Base-by-base conservation (phyloP, 176 grass and related monocot species). In the Paspalum notatum region DNA sequence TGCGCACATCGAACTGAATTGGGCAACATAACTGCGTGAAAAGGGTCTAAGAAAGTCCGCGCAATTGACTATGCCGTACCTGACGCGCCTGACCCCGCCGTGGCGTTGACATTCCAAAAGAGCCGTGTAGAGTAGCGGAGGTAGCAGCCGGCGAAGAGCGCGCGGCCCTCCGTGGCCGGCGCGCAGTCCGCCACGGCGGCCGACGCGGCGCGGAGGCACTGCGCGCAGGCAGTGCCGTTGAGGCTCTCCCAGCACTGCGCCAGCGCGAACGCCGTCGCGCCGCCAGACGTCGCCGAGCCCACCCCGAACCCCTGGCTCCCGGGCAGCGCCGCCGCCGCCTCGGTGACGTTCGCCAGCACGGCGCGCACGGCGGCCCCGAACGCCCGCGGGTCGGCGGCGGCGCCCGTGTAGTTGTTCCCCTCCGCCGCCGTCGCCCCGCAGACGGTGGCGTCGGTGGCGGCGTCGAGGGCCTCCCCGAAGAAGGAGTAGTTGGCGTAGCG, bases 401-500 rank as follows among this genome's bases (percentile, higher is more conserved):
- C 67, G 45, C 45, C 68, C 13, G 83, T 85, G 56, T 79, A 69
- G 46, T 76, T 82, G n/a, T n/a, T n/a, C n/a, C n/a, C n/a, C 25
- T 46, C 53, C 27, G 56, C 48, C 3, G 68, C 44, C 21, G 41
- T 17, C 9, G 38, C 7, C 5, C 46, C 86, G 38, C 85, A 83
- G 18, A 4, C 37, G 56, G 12, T 22, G 50, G 25, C 44, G 49
- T 89, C 76, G 1, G 3, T 50, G 16, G 27, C 59, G 42, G 91
- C 63, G 8, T 72, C 91, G 9, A 84, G 11, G 17, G 55, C 45
- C 68, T 97, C 85, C 8, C 51, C 16, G 59, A 89, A 93, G 83
- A 97, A 97, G 22, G 93, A 93, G 88, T 93, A 87, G 82, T 93
- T 97, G 73, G 0, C 85, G 71, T 97, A 97, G 16, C 93, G 77